These are phyloP conservation scores for Chondrus crispus DNA, from an alignment of 23 red algal species.

Conservation along the genomic window DNA sequence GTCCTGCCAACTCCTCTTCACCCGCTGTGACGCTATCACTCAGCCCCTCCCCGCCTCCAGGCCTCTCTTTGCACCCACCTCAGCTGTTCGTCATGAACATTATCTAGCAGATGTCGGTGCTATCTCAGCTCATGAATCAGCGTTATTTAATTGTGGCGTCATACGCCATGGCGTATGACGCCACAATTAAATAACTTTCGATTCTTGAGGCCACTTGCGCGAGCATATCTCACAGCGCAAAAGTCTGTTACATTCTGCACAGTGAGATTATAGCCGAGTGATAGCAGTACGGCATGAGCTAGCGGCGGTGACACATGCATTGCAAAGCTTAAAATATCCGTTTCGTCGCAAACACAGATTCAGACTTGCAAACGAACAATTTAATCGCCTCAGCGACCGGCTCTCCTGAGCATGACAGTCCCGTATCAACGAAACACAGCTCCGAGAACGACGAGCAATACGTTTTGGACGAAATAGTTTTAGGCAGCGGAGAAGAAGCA, in stretches of 20 bases:
- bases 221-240: too few species aligned
- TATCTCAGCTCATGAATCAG: too few species aligned
- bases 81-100: not conserved
- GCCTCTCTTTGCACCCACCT: not conserved
- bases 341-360: not conserved
- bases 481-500: not conserved
- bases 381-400: too few species aligned
- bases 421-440: not conserved
- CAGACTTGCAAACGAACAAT: not conserved
- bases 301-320: not conserved
- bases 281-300: not conserved
- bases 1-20: too few species aligned
- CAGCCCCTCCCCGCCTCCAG: too few species aligned
- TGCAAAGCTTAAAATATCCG: not conserved
- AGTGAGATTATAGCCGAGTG: too few species aligned
- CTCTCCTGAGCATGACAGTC: not conserved
- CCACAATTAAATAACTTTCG: not conserved
- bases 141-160: too few species aligned
- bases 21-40: too few species aligned
- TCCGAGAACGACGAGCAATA: not conserved
- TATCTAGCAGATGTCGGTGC: not conserved
- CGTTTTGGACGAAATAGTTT: not conserved
- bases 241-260: too few species aligned
- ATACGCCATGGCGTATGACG: not conserved
- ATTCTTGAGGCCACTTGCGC: not conserved